A percentile compares a stretch with the other conserved stretches of the same genome.
Evolutionary conservation across 2,329 filamentous ascomycete species (phyloP).

Genomic region (Lithohypha guttulata): DNA sequence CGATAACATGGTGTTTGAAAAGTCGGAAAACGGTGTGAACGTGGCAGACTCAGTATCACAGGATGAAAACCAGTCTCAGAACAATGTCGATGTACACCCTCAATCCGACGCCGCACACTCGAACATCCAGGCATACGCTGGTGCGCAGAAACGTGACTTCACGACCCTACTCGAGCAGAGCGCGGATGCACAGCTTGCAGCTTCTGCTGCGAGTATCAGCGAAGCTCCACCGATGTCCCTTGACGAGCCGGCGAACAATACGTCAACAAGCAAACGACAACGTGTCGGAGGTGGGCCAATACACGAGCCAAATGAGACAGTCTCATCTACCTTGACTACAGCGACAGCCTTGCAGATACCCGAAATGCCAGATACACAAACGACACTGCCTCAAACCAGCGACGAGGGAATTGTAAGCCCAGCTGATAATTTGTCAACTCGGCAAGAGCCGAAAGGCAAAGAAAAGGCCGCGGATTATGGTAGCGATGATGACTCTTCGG

Average conservation of each 20-base stretch:
- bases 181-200: slow-evolving; percentile 6
- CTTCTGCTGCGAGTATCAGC: background rate
- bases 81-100: too few species aligned
- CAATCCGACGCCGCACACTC: too few species aligned
- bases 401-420: background rate
- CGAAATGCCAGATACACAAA: background rate
- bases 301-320: background rate
- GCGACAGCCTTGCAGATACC: background rate
- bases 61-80: too few species aligned
- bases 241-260: background rate
- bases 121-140: too few species aligned
- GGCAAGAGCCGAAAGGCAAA: too few species aligned
- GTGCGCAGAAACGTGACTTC: slow-evolving; percentile 5
- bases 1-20: background rate
- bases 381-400: background rate
- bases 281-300: background rate
- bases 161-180: slow-evolving; percentile 5
- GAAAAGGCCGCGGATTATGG: background rate
- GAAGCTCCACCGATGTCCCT: background rate
- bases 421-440: too few species aligned
- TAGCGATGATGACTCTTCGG: background rate
- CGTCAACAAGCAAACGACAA: background rate
- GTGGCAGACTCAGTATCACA: too few species aligned
- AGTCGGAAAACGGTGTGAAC: too few species aligned
- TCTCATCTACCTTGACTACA: background rate